Evolutionary conservation across 768 basidiomycete genomes (phyloP), one percentile per base, ranked within the genome.

Genomic region (Leccinum olivaceopallidum): DNA sequence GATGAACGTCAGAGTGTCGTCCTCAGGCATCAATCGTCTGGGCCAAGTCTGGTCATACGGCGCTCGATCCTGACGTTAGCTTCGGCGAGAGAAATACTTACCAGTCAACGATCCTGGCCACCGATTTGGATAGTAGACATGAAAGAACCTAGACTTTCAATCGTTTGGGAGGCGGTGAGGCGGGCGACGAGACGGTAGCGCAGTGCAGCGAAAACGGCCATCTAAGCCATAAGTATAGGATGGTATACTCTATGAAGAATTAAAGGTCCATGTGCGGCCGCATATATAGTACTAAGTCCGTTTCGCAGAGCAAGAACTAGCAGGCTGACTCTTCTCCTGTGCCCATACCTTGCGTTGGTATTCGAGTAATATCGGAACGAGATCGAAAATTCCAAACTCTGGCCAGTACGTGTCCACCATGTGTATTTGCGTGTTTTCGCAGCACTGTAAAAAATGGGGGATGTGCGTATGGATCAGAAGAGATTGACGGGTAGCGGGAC

Each of bases 321-420:
- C 6, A 18, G 30, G 16, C 18, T 34, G 34, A 10, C 26, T 34
- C 20, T 54, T 24, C 47, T 51, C 32, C 39, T 52, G 26, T 0
- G 63, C 70, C 88, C 89, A 92, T 6, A 81, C 73, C 71, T 89
- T 90, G 51, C 85, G 83, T 72, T 99, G 96, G 75, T 88, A 98
- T 56, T 91, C 88, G 48, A 98, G 78, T 20, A 99, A 75, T 55
- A 98, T 86, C 2, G 94, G 93, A 24, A 97, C 73, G 66, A 99
- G 85, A 65, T 98, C 92, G 58, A 84, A 79, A 3, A 98, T 70
- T 5, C 94, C 91, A 68, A 97, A 96, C 57, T 95, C 89, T 0
- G 97, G 97, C 97, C 97, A 99, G 69, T 89, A 95, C 0, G 85
- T 84, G 14, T 85, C 77, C 20, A 86, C 82, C 72, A 97, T 95